Evolutionary conservation across 2,329 filamentous ascomycete species (phyloP).

Genomic region (Claviceps arundinis): DNA sequence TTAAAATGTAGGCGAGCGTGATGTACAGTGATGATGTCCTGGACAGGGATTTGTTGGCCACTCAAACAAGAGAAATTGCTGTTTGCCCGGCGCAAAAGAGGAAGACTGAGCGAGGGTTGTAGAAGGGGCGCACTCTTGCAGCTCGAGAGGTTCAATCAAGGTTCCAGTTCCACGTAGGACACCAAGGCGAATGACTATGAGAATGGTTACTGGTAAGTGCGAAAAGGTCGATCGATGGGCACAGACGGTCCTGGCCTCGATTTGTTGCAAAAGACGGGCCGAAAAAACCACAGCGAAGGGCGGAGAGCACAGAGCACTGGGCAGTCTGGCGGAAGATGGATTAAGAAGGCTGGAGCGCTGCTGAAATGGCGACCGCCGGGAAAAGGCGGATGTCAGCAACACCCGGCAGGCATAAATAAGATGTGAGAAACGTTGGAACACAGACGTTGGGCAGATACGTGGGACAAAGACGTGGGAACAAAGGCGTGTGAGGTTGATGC

Average conservation of each 20-base stretch:
- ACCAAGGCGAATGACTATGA: not conserved
- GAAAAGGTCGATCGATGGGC: not conserved
- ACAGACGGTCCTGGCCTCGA: not conserved
- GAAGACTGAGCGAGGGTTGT: not conserved
- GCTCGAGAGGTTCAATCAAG: not conserved
- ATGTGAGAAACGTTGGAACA: not conserved
- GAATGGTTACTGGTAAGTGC: not conserved
- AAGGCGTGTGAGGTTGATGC: too few species aligned
- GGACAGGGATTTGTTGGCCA: not conserved
- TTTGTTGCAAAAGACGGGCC: not conserved
- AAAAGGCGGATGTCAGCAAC: conserved; percentile 2
- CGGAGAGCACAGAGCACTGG: conserved; percentile 11
- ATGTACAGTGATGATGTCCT: not conserved
- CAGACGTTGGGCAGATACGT: not conserved
- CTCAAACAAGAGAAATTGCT: not conserved
- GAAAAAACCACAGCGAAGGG: conserved; percentile 10
- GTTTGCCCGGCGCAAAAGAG: not conserved
- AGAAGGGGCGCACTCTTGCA: not conserved
- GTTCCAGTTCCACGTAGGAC: not conserved
- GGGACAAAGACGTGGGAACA: conserved; percentile 1
- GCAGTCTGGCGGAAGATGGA: not conserved
- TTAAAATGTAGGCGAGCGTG: not conserved
- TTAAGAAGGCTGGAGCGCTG: not conserved
- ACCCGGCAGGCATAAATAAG: not conserved
- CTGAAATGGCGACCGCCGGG: conserved; percentile 1